These are phyloP conservation scores for Wickerhamiella nectarea DNA, from an alignment of 805 yeast species.

Conservation along the genomic window DNA sequence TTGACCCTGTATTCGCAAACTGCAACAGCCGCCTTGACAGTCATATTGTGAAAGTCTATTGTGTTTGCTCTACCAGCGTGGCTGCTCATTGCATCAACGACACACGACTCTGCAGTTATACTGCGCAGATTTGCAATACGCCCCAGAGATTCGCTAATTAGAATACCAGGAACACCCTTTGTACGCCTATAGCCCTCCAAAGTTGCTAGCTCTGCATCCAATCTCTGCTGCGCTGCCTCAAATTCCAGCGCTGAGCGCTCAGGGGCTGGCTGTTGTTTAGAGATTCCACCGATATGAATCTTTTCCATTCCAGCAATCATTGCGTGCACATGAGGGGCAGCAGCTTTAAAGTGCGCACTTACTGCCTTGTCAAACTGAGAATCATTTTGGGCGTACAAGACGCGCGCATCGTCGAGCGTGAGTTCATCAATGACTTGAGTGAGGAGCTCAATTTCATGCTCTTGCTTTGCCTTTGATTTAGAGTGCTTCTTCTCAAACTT, in stretches of 20 bases:
- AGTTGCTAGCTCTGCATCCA: not conserved
- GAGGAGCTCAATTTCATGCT: not conserved
- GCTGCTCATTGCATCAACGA: conserved; percentile 1
- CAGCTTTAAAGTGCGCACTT: not conserved
- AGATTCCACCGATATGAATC: not conserved
- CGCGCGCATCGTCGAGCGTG: not conserved
- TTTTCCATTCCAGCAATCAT: conserved; percentile 2
- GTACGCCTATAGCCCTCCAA: not conserved
- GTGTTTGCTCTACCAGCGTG: not conserved
- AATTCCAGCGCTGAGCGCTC: not conserved
- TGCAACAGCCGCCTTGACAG: conserved; percentile 10
- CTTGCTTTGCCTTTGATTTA: not conserved
- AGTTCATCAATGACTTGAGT: not conserved
- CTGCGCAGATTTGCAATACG: not conserved
- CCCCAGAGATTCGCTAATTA: not conserved
- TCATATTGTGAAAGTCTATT: conserved; percentile 12
- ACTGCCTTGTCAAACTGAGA: not conserved
- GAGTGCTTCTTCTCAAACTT: not conserved
- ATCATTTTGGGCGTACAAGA: not conserved
- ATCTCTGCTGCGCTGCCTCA: not conserved
- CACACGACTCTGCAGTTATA: conserved; percentile 4
- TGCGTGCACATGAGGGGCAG: conserved; percentile 6
- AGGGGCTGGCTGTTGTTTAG: not conserved
- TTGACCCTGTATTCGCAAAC: conserved; percentile 6
- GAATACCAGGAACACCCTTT: not conserved